phyloP scores from a whole-genome alignment of 129 eudicot genomes.

The Centella asiatica region DNA sequence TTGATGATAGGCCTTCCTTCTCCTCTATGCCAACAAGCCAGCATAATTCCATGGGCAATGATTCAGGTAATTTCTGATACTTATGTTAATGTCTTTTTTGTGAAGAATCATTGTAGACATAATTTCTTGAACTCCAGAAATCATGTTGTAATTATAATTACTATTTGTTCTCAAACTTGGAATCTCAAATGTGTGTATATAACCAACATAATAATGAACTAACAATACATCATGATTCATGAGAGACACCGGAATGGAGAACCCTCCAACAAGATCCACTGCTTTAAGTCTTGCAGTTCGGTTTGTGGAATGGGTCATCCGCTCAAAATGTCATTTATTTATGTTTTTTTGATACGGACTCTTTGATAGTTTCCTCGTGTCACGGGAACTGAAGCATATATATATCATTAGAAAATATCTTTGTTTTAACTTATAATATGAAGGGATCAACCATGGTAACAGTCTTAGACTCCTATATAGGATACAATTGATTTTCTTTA shows the following conservation, averaged over 20 bases:
- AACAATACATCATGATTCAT: too few relatives aligned
- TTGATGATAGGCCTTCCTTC: constrained; percentile 59
- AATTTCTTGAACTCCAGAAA: neutral
- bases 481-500: too few relatives aligned
- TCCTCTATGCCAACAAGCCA: constrained; percentile 52
- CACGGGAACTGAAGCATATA: neutral
- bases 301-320: neutral
- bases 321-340: too few relatives aligned
- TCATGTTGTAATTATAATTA: neutral
- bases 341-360: too few relatives aligned
- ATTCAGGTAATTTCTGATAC: constrained; percentile 28
- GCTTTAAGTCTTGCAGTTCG: neutral
- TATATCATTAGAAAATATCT: neutral
- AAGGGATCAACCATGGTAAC: neutral
- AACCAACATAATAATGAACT: too few relatives aligned
- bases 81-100: neutral
- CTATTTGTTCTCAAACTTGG: neutral
- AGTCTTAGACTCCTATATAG: too few relatives aligned
- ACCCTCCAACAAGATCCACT: neutral
- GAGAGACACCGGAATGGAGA: too few relatives aligned
- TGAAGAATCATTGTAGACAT: neutral
- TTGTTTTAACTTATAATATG: too few relatives aligned
- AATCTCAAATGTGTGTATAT: too few relatives aligned
- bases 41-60: constrained; percentile 53
- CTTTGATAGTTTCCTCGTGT: neutral